Evolutionary conservation across 2,329 filamentous ascomycete species (phyloP).

Genomic region (Colletotrichum abscissum): DNA sequence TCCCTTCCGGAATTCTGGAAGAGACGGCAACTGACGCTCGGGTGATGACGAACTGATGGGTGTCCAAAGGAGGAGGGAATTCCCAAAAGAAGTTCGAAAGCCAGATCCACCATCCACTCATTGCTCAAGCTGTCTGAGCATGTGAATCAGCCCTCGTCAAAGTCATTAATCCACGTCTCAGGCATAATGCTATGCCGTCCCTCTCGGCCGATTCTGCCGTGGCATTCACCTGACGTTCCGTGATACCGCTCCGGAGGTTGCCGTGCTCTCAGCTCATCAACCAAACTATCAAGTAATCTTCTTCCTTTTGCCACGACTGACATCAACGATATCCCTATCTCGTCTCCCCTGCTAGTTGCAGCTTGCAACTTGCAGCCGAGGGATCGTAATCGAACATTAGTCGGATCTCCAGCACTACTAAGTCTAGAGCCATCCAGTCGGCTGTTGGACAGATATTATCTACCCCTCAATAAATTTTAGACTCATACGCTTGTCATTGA

Average conservation of each 20-base stretch:
- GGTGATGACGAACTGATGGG: neutral
- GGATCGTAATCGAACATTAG: constrained; percentile 18
- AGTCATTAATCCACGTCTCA: constrained; percentile 16
- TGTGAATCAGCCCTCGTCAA: constrained; percentile 17
- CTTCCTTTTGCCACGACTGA: constrained; percentile 2
- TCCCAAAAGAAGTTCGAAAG: neutral
- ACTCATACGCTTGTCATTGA: neutral
- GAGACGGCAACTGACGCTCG: constrained; percentile 20
- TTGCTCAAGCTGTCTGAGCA: constrained; percentile 1
- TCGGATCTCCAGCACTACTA: neutral
- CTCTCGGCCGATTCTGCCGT: constrained; percentile 27
- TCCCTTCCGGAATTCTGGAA: neutral
- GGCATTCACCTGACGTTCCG: constrained; percentile 20
- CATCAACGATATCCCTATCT: neutral
- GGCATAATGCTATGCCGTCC: constrained; percentile 15
- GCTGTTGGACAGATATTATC: neutral
- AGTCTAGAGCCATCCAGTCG: neutral
- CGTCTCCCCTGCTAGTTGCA: neutral
- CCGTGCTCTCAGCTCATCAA: constrained; percentile 6
- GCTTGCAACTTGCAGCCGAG: neutral
- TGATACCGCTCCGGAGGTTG: neutral
- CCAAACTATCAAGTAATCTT: neutral
- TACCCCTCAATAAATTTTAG: neutral
- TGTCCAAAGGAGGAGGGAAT: neutral
- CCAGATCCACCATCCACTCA: neutral